Evolutionary conservation across 371 early-diverging fungal genomes (phyloP).

Genomic region (Fennellomyces sp.): DNA sequence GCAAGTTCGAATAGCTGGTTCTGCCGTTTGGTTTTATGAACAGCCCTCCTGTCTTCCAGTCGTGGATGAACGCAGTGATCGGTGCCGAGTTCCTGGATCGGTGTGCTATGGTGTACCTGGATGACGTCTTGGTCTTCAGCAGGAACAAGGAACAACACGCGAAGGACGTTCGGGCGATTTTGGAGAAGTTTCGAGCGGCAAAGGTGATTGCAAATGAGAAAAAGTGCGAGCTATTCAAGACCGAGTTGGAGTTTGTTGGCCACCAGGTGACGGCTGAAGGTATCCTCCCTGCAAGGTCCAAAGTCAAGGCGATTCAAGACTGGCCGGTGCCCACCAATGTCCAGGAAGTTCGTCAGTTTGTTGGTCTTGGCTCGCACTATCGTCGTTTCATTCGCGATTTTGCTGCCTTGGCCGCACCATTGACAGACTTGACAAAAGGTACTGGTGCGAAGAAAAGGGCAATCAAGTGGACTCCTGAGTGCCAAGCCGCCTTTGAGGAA

Average conservation of each 20-base stretch:
- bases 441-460: too few relatives aligned
- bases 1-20: slow-evolving; percentile 47
- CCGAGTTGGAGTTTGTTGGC: slow-evolving; percentile 44
- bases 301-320: slow-evolving; percentile 36
- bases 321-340: too few relatives aligned
- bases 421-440: slow-evolving; percentile 2
- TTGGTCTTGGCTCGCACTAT: slow-evolving; percentile 32
- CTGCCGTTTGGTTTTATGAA: slow-evolving; percentile 53
- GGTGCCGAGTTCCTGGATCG: slow-evolving; percentile 49
- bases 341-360: slow-evolving; percentile 35
- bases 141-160: slow-evolving; percentile 47
- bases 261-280: slow-evolving; percentile 31
- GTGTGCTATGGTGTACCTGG: slow-evolving; percentile 50
- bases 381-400: neutral
- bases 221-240: slow-evolving; percentile 52
- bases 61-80: slow-evolving; percentile 48
- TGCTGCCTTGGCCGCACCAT: neutral
- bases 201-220: slow-evolving; percentile 38
- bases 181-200: slow-evolving; percentile 32
- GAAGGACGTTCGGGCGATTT: slow-evolving; percentile 24
- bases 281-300: slow-evolving; percentile 22
- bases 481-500: slow-evolving; percentile 14
- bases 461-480: slow-evolving; percentile 2
- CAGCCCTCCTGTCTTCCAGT: slow-evolving; percentile 49
- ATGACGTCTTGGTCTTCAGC: slow-evolving; percentile 64